phyloP scores from a whole-genome alignment of 2,329 filamentous ascomycete species.

The Chaetomium globosum region DNA sequence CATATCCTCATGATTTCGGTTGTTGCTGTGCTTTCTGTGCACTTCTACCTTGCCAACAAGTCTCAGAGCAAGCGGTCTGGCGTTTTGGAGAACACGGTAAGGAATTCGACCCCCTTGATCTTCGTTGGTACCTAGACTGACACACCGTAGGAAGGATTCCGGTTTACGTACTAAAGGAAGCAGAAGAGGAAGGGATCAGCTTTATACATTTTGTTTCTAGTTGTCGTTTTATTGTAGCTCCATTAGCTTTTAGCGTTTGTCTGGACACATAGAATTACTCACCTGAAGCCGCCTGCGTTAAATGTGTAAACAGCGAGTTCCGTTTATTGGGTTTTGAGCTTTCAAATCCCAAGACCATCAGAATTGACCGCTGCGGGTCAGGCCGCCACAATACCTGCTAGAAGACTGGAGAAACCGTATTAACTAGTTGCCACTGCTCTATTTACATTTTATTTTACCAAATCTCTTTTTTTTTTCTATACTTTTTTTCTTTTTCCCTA shows the following conservation, averaged over 20 bases:
- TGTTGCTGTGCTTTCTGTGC: slow-evolving; percentile 28
- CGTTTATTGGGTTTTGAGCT: not conserved
- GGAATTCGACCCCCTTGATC: not conserved
- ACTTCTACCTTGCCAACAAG: slow-evolving; percentile 34
- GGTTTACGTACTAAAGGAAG: slow-evolving; percentile 26
- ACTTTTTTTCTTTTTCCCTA: too few species aligned
- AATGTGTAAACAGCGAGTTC: not conserved
- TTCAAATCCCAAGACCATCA: too few species aligned
- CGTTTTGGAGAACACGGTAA: slow-evolving; percentile 32
- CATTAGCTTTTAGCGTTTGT: slow-evolving; percentile 52
- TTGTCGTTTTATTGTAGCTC: slow-evolving; percentile 31
- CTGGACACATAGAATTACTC: slow-evolving; percentile 36
- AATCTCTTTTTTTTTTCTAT: too few species aligned
- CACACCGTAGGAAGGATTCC: slow-evolving; percentile 30
- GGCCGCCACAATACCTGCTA: too few species aligned
- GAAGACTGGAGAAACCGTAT: too few species aligned
- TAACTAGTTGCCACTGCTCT: too few species aligned
- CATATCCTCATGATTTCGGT: slow-evolving; percentile 34
- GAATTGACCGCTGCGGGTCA: too few species aligned
- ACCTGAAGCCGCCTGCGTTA: not conserved
- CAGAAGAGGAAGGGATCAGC: too few species aligned
- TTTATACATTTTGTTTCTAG: too few species aligned
- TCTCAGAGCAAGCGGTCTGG: slow-evolving; percentile 16
- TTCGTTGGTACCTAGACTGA: not conserved
- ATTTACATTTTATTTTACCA: too few species aligned